These are phyloP conservation scores for Osmanthus fragrans DNA, from an alignment of 257 asterid genomes.

Conservation along the genomic window DNA sequence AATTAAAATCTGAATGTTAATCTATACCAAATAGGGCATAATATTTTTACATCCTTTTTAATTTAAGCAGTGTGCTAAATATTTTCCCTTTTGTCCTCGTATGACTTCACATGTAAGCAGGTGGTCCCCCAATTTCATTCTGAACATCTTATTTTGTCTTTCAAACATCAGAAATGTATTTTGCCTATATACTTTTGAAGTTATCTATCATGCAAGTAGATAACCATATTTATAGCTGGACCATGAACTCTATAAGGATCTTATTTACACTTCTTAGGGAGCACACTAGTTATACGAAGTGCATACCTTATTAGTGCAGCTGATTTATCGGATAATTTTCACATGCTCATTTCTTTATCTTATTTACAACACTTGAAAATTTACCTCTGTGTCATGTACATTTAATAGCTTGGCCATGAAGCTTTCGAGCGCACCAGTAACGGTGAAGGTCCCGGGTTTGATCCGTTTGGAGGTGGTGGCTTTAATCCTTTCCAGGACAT, in stretches of 20 bases:
- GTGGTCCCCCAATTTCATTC: background rate
- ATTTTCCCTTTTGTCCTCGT: too few relatives aligned
- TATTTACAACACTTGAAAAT: background rate
- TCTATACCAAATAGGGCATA: too few relatives aligned
- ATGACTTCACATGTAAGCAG: too few relatives aligned
- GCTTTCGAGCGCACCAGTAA: conserved; percentile 52
- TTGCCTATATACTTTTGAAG: background rate
- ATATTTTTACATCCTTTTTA: too few relatives aligned
- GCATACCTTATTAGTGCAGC: background rate
- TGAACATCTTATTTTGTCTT: background rate
- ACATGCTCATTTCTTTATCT: background rate
- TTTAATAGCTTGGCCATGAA: conserved; percentile 73
- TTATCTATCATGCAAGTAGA: background rate
- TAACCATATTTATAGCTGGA: background rate
- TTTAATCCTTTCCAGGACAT: conserved; percentile 59
- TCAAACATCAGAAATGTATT: background rate
- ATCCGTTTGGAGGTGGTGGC: conserved; percentile 56
- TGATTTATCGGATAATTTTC: background rate
- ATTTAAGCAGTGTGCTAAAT: too few relatives aligned
- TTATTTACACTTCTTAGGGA: background rate
- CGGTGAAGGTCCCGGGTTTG: conserved; percentile 61
- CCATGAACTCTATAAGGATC: background rate
- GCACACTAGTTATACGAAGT: background rate
- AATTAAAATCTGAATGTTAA: too few relatives aligned
- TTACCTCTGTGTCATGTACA: conserved; percentile 12